A percentile compares a stretch with the other conserved stretches of the same genome.
phyloP scores from a whole-genome alignment of 1,284 basidiomycete genomes.

The Serendipita sp. region DNA sequence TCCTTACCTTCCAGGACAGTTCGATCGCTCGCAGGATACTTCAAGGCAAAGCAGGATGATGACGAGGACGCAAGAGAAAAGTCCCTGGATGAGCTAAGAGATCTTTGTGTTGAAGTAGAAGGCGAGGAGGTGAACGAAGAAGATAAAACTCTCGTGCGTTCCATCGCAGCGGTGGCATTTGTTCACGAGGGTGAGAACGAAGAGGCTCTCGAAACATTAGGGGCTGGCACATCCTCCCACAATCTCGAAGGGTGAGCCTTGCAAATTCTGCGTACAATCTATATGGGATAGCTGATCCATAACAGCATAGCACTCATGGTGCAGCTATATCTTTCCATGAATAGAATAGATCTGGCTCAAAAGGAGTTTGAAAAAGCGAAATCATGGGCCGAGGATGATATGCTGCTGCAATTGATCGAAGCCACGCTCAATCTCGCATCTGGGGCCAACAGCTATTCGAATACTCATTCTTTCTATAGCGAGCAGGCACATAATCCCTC shows the following conservation, averaged over 20 bases:
- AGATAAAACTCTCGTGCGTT: constrained; percentile 58
- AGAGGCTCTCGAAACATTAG: constrained; percentile 80
- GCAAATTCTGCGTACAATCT: constrained; percentile 5
- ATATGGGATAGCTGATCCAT: constrained; percentile 9
- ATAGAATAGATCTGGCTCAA: constrained; percentile 74
- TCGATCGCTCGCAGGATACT: constrained; percentile 53
- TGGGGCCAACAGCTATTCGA: constrained; percentile 57
- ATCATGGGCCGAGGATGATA: constrained; percentile 76
- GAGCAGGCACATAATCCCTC: constrained; percentile 83
- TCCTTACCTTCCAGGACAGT: constrained; percentile 60
- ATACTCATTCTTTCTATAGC: constrained; percentile 74
- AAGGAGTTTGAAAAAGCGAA: constrained; percentile 71
- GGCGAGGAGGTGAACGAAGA: constrained; percentile 44
- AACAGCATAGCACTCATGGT: constrained; percentile 63
- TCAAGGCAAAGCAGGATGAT: constrained; percentile 22
- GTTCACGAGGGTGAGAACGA: constrained; percentile 70
- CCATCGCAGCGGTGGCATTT: constrained; percentile 74
- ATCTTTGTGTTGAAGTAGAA: constrained; percentile 75
- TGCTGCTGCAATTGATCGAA: constrained; percentile 80
- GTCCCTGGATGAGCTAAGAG: constrained; percentile 67
- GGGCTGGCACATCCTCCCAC: constrained; percentile 50
- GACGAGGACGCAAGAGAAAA: constrained; percentile 33
- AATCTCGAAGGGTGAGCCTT: constrained; percentile 72
- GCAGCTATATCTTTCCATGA: constrained; percentile 75
- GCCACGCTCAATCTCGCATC: constrained; percentile 74